A percentile compares a stretch with the other conserved stretches of the same genome.
These are phyloP conservation scores for Talaromyces sp. DNA, from an alignment of 2,329 filamentous ascomycete species.

Conservation along the genomic window DNA sequence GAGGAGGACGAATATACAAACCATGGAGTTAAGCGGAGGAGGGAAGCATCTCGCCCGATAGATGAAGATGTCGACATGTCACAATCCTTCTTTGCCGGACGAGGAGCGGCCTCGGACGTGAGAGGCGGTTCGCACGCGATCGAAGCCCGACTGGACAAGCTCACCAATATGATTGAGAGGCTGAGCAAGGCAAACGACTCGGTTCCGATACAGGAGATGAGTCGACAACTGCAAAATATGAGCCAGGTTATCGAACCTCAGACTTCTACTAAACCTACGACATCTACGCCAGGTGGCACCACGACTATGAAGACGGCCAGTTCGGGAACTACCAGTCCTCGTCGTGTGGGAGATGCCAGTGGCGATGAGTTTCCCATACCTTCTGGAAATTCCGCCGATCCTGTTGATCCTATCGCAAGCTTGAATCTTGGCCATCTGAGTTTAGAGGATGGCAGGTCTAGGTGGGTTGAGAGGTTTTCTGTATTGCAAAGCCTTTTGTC, in stretches of 20 bases:
- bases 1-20: constrained; percentile 11
- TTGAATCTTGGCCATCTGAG: constrained; percentile 40
- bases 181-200: constrained; percentile 32
- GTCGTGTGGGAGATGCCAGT: constrained; percentile 28
- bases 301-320: constrained; percentile 11
- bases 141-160: constrained; percentile 39
- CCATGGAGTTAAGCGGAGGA: constrained; percentile 33
- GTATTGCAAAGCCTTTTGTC: not conserved
- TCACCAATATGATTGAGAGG: constrained; percentile 42
- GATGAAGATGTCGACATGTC: constrained; percentile 31
- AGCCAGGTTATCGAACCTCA: constrained; percentile 8
- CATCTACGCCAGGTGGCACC: constrained; percentile 10
- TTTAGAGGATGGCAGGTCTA: constrained; percentile 38
- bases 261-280: not conserved
- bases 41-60: constrained; percentile 23
- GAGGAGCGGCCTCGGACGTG: constrained; percentile 21
- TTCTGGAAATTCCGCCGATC: constrained; percentile 36
- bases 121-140: constrained; percentile 34
- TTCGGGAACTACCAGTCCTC: constrained; percentile 29
- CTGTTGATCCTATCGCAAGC: constrained; percentile 39
- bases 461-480: constrained; percentile 12
- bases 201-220: constrained; percentile 10
- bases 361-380: constrained; percentile 41
- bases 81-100: constrained; percentile 26
- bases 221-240: constrained; percentile 7